These are phyloP conservation scores for Raphanus hybrid DNA, from an alignment of 441 rosid genomes.

Conservation along the genomic window DNA sequence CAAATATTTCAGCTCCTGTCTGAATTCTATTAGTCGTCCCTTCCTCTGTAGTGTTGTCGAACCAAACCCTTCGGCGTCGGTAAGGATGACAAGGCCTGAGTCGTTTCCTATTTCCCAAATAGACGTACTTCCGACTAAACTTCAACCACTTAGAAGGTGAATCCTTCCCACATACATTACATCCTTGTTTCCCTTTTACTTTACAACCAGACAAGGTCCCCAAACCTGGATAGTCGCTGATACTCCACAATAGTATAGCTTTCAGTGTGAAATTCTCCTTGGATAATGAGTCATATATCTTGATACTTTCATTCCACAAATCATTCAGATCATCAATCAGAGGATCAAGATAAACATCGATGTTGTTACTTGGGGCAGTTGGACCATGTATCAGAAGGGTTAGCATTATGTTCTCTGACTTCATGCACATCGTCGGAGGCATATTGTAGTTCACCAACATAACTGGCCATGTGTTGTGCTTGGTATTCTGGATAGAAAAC, in stretches of 20 bases:
- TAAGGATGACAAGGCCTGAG: neutral
- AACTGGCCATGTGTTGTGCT: neutral
- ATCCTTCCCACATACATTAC: neutral
- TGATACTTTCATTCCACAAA: neutral
- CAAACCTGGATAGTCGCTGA: neutral
- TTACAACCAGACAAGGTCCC: neutral
- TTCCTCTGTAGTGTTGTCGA: neutral
- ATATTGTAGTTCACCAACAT: neutral
- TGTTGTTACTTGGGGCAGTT: neutral
- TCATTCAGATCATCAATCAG: neutral
- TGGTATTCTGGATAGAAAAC: neutral
- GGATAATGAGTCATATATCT: neutral
- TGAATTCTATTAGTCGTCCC: neutral
- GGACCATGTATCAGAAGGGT: neutral
- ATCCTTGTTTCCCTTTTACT: neutral
- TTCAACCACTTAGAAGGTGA: neutral
- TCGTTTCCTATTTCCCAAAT: neutral
- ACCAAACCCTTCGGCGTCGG: neutral
- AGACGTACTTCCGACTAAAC: neutral
- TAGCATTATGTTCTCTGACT: neutral
- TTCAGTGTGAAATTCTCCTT: neutral
- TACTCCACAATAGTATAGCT: neutral
- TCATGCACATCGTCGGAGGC: neutral
- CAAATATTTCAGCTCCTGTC: neutral
- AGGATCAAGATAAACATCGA: neutral